These are phyloP conservation scores for Sporothrix variecibatus DNA, from an alignment of 2,329 filamentous ascomycete genomes.

Conservation along the genomic window DNA sequence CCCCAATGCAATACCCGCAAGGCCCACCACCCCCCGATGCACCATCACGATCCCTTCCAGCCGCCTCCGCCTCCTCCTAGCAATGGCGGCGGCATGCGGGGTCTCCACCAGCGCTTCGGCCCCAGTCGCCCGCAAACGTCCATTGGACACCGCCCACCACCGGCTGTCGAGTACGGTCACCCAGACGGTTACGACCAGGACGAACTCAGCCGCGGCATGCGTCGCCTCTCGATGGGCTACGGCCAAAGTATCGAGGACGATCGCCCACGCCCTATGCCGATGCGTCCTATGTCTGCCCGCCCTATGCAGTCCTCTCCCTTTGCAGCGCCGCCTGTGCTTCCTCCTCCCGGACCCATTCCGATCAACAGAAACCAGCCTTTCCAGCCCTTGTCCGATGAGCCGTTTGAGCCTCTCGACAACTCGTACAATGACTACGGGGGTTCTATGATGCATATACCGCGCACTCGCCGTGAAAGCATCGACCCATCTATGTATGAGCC, in stretches of 20 bases:
- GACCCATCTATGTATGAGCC: constrained; percentile 44
- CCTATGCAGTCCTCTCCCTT: constrained; percentile 37
- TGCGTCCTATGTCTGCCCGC: constrained; percentile 52
- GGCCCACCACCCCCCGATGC: background rate
- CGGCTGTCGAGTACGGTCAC: constrained; percentile 39
- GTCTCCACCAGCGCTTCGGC: constrained; percentile 33
- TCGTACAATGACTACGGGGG: constrained; percentile 45
- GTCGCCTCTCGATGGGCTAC: constrained; percentile 48
- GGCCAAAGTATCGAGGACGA: constrained; percentile 48
- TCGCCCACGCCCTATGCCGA: constrained; percentile 40
- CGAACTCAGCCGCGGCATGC: constrained; percentile 37
- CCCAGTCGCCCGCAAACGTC: constrained; percentile 42
- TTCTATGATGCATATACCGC: constrained; percentile 26
- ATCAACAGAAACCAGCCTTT: background rate
- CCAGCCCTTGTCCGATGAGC: constrained; percentile 40
- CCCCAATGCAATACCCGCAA: background rate
- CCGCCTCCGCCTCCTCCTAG: background rate
- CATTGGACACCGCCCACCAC: constrained; percentile 40
- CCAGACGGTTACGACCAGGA: constrained; percentile 47
- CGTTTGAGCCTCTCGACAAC: constrained; percentile 37
- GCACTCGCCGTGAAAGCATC: constrained; percentile 39
- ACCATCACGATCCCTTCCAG: background rate
- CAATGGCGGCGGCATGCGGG: constrained; percentile 14
- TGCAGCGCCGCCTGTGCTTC: constrained; percentile 35
- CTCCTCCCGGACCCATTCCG: background rate